Base-by-base conservation (phyloP, 148 eudicot species). In the Amaranthus cruentus region DNA sequence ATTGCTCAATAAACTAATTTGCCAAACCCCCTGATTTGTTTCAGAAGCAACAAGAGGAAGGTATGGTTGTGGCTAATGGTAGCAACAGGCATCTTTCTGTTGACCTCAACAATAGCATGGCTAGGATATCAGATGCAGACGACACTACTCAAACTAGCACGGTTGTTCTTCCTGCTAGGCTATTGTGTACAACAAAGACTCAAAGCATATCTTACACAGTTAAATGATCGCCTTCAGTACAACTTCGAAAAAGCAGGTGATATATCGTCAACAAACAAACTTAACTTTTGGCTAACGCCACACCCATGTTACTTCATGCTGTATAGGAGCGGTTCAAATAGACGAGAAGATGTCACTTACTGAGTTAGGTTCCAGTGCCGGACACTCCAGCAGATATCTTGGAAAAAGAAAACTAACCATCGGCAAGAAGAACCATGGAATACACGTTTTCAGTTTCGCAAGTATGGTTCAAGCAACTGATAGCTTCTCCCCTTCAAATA, bases 381-480 rank as follows among this genome's bases (percentile, higher is more conserved):
- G 78, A 61, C 53, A 47, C 50, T 74, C 73, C 47, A 58, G 28
- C 48, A 71, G 9, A 79, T 52, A 56, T 38, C 76, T 6, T 48
- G 62, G n/a, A 43, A 71, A 57, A 62, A 82, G 65, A 49, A 74
- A 55, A 62, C 53, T 74, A 6, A 68, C 68, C 57, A 50, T 74
- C 14, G 69, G 52, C 56, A 73, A 78, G 65, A 69, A 64, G 69
- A 71, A 62, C 70, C 73, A 69, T 61, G 85, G 81, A 15, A 64
- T 72, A 48, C 79, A 71, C 38, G 52, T 83, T 18, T 81, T 80
- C 57, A 55, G 70, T 59, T 81, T 85, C 21, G 79, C 75, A n/a
- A 76, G 52, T 53, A 74, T 84, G 15, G 51, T 47, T 14, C 65
- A 13, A 54, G 79, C 88, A 46, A 85, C 88, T 58, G 61, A 74